Evolutionary conservation across 2,329 filamentous ascomycete genomes (phyloP), one percentile per base, ranked within the genome.

Genomic region (Sarocladium strictum): DNA sequence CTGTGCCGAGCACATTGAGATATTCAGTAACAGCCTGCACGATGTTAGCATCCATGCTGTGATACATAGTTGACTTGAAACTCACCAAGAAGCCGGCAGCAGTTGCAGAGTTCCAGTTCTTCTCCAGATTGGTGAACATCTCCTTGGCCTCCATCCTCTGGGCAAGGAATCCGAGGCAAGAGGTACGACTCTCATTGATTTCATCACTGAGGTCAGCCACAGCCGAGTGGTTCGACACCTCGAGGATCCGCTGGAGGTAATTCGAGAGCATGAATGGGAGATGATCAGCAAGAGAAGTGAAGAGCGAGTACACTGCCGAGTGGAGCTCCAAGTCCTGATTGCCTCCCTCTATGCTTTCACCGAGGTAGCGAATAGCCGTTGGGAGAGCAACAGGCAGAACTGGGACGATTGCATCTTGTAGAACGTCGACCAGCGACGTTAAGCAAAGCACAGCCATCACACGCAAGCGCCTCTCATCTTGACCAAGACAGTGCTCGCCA

Each of bases 401-500:
- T 0, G 91, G 88, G 19, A 97, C 87, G 57, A 96, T 87, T 12
- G 86, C 87, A 60, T 96, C 90, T 56, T 88, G 86, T 37, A 97
- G 76, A 9, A 96, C 90, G 62, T 96, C 90, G 3, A 96, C 85
- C 62, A 96, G 83, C 1, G 91, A 96, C 2, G 93, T 87, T 55
- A 99, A 79, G 65, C 91, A 97, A 50, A 97, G 75, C 45, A 97
- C 74, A n/a, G 90, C 89, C 76, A 95, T 88, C 57, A 93, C 80
- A 38, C 86, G 86, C 49, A 97, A 80, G 24, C 83, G 82, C 60
- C 80, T 76, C 63, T 96, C 88, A 12, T 78, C 70, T 66, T 88
- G 86, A 35, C 87, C 89, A 50, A 97, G 79, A 59, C 90, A 93
- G 59, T 87, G 77, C 54, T 84, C 75, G 40, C 91, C 85, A 35